These are phyloP conservation scores for Hericium alpestre DNA, from an alignment of 768 basidiomycete species.

Conservation along the genomic window DNA sequence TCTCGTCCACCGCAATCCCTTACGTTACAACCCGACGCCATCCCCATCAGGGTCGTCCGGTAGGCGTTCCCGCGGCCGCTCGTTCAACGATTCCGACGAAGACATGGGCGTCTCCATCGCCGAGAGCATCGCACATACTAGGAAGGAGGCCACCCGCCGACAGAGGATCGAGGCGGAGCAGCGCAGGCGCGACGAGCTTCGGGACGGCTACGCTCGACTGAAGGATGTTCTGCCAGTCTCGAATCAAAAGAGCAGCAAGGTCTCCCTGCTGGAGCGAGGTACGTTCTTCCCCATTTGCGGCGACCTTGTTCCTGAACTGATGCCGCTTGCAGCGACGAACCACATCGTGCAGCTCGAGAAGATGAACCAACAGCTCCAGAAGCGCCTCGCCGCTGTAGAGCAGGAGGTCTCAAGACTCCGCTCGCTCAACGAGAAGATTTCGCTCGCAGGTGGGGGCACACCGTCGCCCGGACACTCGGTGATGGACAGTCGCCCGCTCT, in stretches of 20 bases:
- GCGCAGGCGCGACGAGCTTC: slow-evolving; percentile 76
- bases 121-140: slow-evolving; percentile 63
- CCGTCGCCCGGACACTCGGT: slow-evolving; percentile 39
- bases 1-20: slow-evolving; percentile 59
- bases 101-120: slow-evolving; percentile 55
- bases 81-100: slow-evolving; percentile 61
- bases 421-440: slow-evolving; percentile 74
- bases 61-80: slow-evolving; percentile 55
- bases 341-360: slow-evolving; percentile 68
- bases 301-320: slow-evolving; percentile 1
- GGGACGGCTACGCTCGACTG: slow-evolving; percentile 81
- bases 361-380: slow-evolving; percentile 59
- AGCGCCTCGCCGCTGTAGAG: slow-evolving; percentile 55
- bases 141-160: slow-evolving; percentile 76
- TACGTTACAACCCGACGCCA: slow-evolving; percentile 74
- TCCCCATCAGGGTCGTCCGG: slow-evolving; percentile 68
- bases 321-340: slow-evolving; percentile 48
- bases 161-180: slow-evolving; percentile 89
- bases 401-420: slow-evolving; percentile 62
- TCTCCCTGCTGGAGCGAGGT: slow-evolving; percentile 83
- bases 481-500: slow-evolving; percentile 41
- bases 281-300: slow-evolving; percentile 16
- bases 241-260: slow-evolving; percentile 88
- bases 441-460: slow-evolving; percentile 48
- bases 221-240: slow-evolving; percentile 81